phyloP scores from a whole-genome alignment of 2,329 filamentous ascomycete species.

The Plectosphaerella cucumerina region DNA sequence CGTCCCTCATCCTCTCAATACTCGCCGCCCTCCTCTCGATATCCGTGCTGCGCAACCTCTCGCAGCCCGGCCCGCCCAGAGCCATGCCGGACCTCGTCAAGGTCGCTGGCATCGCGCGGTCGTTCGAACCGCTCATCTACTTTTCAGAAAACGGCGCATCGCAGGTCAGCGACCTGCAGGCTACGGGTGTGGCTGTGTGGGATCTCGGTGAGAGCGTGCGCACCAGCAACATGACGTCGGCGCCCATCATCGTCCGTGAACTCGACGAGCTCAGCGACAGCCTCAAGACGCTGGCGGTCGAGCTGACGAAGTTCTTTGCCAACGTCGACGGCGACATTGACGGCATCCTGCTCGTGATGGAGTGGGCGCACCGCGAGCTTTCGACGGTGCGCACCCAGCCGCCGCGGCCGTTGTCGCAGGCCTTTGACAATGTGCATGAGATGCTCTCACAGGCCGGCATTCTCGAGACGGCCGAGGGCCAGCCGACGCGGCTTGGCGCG shows the following conservation, averaged over 20 bases:
- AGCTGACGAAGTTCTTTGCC: constrained; percentile 88
- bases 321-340: constrained; percentile 93
- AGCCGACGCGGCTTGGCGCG: constrained; percentile 64
- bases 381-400: constrained; percentile 61
- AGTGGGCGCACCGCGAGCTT: constrained; percentile 88
- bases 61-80: constrained; percentile 61
- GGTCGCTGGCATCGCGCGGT: constrained; percentile 81
- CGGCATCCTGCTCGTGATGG: constrained; percentile 90
- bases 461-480: constrained; percentile 48
- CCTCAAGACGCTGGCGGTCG: constrained; percentile 76
- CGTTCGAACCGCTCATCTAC: constrained; percentile 91
- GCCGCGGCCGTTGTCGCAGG: constrained; percentile 60
- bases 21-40: constrained; percentile 61
- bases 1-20: constrained; percentile 59
- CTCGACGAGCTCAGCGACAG: constrained; percentile 83
- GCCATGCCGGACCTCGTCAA: constrained; percentile 84
- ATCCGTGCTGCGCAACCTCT: constrained; percentile 59
- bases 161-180: constrained; percentile 83
- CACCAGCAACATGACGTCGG: constrained; percentile 85
- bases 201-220: constrained; percentile 89
- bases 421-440: constrained; percentile 80
- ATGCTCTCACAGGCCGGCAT: constrained; percentile 63
- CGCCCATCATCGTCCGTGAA: constrained; percentile 77
- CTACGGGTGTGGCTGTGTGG: constrained; percentile 90
- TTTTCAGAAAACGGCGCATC: constrained; percentile 86